phyloP scores from a whole-genome alignment of 208 protist species.

The Leishmania gerbilli region DNA sequence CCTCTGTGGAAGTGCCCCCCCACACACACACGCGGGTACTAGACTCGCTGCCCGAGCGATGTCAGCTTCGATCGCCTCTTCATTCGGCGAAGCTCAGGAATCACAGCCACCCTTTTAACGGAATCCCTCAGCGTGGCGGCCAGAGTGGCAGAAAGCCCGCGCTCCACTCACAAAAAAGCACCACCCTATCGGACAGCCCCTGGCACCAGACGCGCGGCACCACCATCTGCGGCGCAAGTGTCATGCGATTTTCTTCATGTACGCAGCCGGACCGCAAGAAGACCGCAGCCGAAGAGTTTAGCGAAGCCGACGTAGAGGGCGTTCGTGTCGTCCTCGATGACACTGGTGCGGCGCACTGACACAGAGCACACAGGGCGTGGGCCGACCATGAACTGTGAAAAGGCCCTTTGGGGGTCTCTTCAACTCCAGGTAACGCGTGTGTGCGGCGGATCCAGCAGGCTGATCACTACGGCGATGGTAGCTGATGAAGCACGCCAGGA shows the following conservation, averaged over 20 bases:
- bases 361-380: constrained; percentile 29
- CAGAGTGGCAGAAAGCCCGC: constrained; percentile 53
- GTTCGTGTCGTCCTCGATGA: constrained; percentile 67
- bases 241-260: constrained; percentile 92
- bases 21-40: not conserved
- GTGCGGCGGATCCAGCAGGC: constrained; percentile 5
- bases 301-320: constrained; percentile 90
- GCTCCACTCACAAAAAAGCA: constrained; percentile 70
- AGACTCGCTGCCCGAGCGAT: not conserved
- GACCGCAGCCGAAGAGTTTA: constrained; percentile 86
- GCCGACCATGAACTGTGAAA: constrained; percentile 49
- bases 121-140: constrained; percentile 77
- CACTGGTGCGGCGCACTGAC: constrained; percentile 20
- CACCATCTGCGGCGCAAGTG: constrained; percentile 77
- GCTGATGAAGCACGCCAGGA: constrained; percentile 62
- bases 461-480: constrained; percentile 23
- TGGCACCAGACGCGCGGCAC: constrained; percentile 75
- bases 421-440: constrained; percentile 36
- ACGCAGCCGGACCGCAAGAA: constrained; percentile 85
- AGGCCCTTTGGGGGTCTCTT: constrained; percentile 30
- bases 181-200: constrained; percentile 61
- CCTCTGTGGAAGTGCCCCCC: constrained; percentile 2
- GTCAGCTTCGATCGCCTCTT: not conserved
- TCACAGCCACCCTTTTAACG: constrained; percentile 28
- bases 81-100: constrained; percentile 2